A percentile compares a stretch with the other conserved stretches of the same genome.
These are phyloP conservation scores for Coleophoma cylindrospora DNA, from an alignment of 2,329 filamentous ascomycete species.

Conservation along the genomic window DNA sequence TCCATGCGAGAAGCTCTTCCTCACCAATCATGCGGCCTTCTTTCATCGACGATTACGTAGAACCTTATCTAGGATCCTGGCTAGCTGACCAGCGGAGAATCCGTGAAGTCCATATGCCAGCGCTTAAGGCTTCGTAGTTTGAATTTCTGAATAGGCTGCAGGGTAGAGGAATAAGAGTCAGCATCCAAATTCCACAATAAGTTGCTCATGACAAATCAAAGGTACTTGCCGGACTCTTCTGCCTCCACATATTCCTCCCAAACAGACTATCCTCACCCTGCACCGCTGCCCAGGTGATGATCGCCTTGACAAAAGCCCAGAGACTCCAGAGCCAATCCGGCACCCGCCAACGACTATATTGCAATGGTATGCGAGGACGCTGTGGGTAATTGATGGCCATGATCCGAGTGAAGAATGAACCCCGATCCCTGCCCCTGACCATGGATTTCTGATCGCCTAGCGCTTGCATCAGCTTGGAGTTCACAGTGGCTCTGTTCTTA, in stretches of 20 bases:
- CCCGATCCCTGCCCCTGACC: conserved; percentile 19
- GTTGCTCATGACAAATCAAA: not conserved
- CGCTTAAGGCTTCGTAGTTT: conserved; percentile 17
- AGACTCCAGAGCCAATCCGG: conserved; percentile 13
- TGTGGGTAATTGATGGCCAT: conserved; percentile 10
- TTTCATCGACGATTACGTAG: conserved; percentile 30
- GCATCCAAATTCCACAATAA: not conserved
- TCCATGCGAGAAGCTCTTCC: conserved; percentile 71
- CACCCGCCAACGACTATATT: conserved; percentile 18
- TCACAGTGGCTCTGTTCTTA: conserved; percentile 24
- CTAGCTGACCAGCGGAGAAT: conserved; percentile 15
- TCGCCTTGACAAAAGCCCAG: conserved; percentile 10
- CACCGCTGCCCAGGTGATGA: conserved; percentile 13
- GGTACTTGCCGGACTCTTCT: conserved; percentile 8
- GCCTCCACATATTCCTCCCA: conserved; percentile 7
- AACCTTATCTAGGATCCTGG: conserved; percentile 18
- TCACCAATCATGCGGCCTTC: conserved; percentile 66
- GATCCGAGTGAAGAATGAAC: conserved; percentile 9
- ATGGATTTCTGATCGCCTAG: conserved; percentile 27
- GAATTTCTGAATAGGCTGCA: conserved; percentile 15
- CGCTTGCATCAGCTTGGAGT: conserved; percentile 33
- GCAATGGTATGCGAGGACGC: conserved; percentile 19
- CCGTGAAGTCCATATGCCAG: conserved; percentile 12
- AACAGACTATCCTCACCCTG: conserved; percentile 10
- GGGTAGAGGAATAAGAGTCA: too few relatives aligned